A percentile compares a stretch with the other conserved stretches of the same genome.
These are phyloP conservation scores for Prunella vulgaris DNA, from an alignment of 257 asterid genomes.

Conservation along the genomic window DNA sequence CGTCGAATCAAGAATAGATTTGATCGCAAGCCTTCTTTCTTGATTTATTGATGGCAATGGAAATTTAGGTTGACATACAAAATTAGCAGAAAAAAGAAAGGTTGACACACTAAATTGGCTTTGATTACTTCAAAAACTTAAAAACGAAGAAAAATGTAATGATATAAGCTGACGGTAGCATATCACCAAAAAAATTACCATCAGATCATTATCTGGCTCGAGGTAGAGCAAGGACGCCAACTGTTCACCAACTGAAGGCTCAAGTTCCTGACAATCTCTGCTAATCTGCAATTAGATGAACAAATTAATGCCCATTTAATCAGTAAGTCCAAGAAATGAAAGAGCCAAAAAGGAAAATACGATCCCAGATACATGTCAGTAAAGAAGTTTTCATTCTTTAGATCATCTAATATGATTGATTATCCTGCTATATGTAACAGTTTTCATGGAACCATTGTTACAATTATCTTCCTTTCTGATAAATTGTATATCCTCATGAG, in stretches of 20 bases:
- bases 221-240: conserved; percentile 79
- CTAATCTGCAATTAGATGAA: conserved; percentile 66
- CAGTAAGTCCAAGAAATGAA: not conserved
- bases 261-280: conserved; percentile 93
- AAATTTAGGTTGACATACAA: too few relatives aligned
- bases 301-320: conserved; percentile 14
- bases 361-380: not conserved
- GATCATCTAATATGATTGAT: conserved; percentile 1
- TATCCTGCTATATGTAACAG: not conserved
- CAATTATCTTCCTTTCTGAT: not conserved
- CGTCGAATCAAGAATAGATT: too few relatives aligned
- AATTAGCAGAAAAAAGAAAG: too few relatives aligned
- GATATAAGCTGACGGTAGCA: too few relatives aligned
- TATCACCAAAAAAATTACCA: conserved; percentile 24
- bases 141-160: too few relatives aligned
- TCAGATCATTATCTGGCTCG: conserved; percentile 91
- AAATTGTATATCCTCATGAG: not conserved
- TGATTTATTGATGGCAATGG: too few relatives aligned
- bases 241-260: conserved; percentile 85
- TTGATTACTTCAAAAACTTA: not conserved
- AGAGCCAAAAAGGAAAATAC: not conserved
- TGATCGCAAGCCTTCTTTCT: too few relatives aligned
- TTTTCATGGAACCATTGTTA: not conserved
- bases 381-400: not conserved
- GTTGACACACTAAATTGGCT: not conserved